These are phyloP conservation scores for Teunomyces pallodes DNA, from an alignment of 805 yeast genomes.

Conservation along the genomic window DNA sequence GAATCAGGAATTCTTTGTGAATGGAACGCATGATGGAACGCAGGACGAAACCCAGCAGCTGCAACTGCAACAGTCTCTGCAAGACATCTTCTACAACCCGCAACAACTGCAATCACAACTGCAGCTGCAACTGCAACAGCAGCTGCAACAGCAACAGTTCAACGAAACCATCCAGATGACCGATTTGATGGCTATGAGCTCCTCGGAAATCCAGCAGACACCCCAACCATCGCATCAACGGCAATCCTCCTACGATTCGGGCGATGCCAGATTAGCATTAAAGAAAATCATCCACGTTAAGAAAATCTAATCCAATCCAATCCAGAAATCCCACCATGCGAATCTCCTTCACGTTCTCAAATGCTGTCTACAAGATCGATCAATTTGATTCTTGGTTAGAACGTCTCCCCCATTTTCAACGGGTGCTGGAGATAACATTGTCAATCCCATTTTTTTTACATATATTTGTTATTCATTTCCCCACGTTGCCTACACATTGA, in stretches of 20 bases:
- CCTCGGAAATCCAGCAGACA: not conserved
- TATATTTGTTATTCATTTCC: not conserved
- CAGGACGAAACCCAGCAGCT: not conserved
- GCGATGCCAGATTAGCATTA: slow-evolving; percentile 38
- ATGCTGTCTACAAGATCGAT: not conserved
- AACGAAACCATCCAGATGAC: slow-evolving; percentile 11
- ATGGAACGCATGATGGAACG: slow-evolving; percentile 3
- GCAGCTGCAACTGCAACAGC: not conserved
- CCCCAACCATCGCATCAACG: not conserved
- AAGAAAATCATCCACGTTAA: slow-evolving; percentile 35
- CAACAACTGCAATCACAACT: slow-evolving; percentile 6
- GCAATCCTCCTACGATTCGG: slow-evolving; percentile 23
- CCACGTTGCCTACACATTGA: not conserved
- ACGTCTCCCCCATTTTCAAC: not conserved
- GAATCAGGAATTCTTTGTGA: slow-evolving; percentile 30
- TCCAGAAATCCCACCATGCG: not conserved
- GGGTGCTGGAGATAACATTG: not conserved
- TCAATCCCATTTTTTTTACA: not conserved
- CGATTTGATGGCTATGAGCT: slow-evolving; percentile 17
- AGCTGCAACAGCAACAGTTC: slow-evolving; percentile 3
- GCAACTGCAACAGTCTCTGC: not conserved
- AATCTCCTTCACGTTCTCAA: no score
- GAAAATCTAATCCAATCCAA: slow-evolving; percentile 14
- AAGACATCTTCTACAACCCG: slow-evolving; percentile 2
- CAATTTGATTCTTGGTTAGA: not conserved